Evolutionary conservation across 306 rosid genomes (phyloP), one percentile per base, ranked within the genome.

Genomic region (Acmispon strigosus): DNA sequence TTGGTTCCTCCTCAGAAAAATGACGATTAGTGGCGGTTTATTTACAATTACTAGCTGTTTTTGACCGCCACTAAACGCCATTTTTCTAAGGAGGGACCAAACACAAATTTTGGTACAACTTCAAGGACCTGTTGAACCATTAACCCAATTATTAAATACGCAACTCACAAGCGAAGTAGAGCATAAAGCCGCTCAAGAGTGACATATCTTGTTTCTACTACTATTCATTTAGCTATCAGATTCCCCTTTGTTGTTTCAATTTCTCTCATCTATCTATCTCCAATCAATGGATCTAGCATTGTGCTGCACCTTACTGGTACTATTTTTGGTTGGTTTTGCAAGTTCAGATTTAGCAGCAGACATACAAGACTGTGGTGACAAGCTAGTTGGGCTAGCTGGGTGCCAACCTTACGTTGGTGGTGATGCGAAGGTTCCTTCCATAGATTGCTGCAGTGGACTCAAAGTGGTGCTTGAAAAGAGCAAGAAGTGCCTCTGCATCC

Each of bases 401-500:
- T 94, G 99, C 54, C 81, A 89, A 14, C 82, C 92, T 5, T 94
- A 89, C 6, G 97, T 90, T 0, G 70, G 78, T 16, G 97, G 89
- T 0, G 78, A 86, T 12, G 88, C 88, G 63, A 82, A 89, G 43
- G n/a, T 76, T 8, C 96, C 97, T 0, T 76, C 95, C 36, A 55
- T 91, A 2, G 97, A 94, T 2, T 94, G 99, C 48, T 94, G 96
- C 76, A 81, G 76, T 10, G 92, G 92, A 0, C 85, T 94, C 0
- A 89, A 83, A 76, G 64, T 48, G 29, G 96, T 89, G 0, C 73
- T 86, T 9, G 61, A 83, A 0, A 78, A 86, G 66, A 84, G 88
- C 89, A 84, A 71, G 77, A 90, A 76, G 17, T 94, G 97, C 70
- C 80, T 94, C 7, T 94, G 97, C 39, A 62, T 94, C 48, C 85